Conservation (phyloP, 1,284 basidiomycete genomes). For the Takashimella koratensis region DNA sequence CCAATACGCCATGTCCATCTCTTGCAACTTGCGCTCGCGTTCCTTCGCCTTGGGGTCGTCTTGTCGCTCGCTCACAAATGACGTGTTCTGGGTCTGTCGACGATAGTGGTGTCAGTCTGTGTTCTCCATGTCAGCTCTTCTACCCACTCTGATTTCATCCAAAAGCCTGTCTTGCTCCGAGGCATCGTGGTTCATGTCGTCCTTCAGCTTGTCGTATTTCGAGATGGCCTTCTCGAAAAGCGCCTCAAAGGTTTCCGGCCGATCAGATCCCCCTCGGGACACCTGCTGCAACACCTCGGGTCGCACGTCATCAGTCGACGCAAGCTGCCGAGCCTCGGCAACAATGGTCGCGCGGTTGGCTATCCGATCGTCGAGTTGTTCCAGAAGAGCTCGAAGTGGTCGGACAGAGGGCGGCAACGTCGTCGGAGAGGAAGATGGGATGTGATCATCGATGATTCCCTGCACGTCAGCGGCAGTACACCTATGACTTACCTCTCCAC, state of each 20-base stretch:
- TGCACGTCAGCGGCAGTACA: constrained; percentile 39
- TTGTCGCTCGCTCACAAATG: constrained; percentile 71
- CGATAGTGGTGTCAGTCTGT: neutral
- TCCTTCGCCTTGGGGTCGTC: constrained; percentile 75
- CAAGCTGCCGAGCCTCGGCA: constrained; percentile 61
- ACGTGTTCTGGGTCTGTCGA: constrained; percentile 65
- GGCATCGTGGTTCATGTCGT: constrained; percentile 61
- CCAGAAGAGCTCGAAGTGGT: constrained; percentile 69
- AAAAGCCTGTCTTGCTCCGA: constrained; percentile 64
- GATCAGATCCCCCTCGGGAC: constrained; percentile 60
- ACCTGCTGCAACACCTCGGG: constrained; percentile 66
- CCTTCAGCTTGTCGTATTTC: constrained; percentile 74
- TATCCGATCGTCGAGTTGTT: constrained; percentile 72
- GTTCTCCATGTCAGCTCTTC: neutral
- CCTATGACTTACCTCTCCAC: constrained; percentile 59
- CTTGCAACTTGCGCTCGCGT: constrained; percentile 78
- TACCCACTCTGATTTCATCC: constrained; percentile 62
- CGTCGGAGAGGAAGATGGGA: constrained; percentile 33
- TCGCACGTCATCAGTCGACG: constrained; percentile 71
- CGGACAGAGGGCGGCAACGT: constrained; percentile 55
- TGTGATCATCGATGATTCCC: constrained; percentile 62
- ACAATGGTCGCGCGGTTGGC: constrained; percentile 62
- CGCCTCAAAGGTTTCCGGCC: constrained; percentile 80
- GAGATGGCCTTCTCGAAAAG: constrained; percentile 70
- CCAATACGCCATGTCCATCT: constrained; percentile 81